Evolutionary conservation across 352 stramenopile species (phyloP).

Genomic region (Globisporangium viniferum): DNA sequence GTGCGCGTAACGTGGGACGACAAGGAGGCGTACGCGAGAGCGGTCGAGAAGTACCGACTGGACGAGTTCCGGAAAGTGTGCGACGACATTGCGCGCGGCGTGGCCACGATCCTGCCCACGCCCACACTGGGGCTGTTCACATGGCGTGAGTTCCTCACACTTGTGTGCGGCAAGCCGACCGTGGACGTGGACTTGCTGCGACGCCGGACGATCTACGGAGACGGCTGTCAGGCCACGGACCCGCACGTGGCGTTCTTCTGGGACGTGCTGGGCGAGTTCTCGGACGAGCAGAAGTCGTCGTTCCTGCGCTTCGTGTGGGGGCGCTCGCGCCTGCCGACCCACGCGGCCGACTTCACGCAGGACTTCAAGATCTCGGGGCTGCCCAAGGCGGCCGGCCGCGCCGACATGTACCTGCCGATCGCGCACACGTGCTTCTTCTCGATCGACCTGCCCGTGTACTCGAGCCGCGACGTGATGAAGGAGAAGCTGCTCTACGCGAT

Average conservation of each 20-base stretch:
- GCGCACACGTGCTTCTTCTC: slow-evolving; percentile 91
- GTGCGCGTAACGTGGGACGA: slow-evolving; percentile 91
- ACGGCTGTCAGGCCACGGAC: slow-evolving; percentile 84
- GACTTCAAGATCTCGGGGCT: slow-evolving; percentile 89
- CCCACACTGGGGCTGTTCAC: slow-evolving; percentile 81
- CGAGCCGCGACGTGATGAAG: slow-evolving; percentile 68
- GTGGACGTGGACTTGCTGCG: slow-evolving; percentile 88
- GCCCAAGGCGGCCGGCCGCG: slow-evolving; percentile 66
- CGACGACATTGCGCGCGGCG: slow-evolving; percentile 63
- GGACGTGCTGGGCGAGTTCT: slow-evolving; percentile 86
- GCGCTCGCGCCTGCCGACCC: slow-evolving; percentile 84
- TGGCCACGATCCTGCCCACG: slow-evolving; percentile 85
- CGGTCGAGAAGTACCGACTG: slow-evolving; percentile 76
- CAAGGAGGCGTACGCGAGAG: slow-evolving; percentile 74
- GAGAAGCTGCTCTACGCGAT: slow-evolving; percentile 88
- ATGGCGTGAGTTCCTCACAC: slow-evolving; percentile 85
- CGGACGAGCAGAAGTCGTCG: slow-evolving; percentile 85
- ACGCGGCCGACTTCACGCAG: slow-evolving; percentile 86
- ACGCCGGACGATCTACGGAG: slow-evolving; percentile 87
- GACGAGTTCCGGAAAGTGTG: slow-evolving; percentile 79
- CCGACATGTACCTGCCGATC: slow-evolving; percentile 84
- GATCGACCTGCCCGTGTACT: slow-evolving; percentile 81
- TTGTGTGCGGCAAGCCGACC: slow-evolving; percentile 88
- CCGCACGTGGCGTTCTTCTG: slow-evolving; percentile 90
- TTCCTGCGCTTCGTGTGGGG: slow-evolving; percentile 90